Base-by-base conservation (phyloP, 2,329 filamentous ascomycete genomes). In the Colletotrichum acutatum region DNA sequence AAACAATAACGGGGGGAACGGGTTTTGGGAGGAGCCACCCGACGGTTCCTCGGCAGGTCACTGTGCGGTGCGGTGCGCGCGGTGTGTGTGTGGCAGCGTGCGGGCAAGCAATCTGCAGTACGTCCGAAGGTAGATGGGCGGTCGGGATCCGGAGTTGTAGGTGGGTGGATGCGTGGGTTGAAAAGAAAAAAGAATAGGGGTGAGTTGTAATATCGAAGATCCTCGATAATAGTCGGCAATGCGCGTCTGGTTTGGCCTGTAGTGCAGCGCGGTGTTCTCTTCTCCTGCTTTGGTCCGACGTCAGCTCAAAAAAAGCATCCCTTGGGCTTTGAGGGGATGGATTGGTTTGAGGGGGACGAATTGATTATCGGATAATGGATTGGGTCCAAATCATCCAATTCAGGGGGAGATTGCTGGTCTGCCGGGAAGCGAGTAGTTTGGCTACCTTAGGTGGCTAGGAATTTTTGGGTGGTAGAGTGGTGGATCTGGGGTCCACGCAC, bases 321-420 rank as follows among this genome's bases (percentile, higher is more conserved):
- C 26, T 66, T 70, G 54, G 64, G 65, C 30, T 42, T 34, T 56
- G 28, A 26, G 61, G 28, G 46, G 37, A 42, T 57, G 54, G 19
- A 19, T 42, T 19, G 57, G 58, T 63, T 28, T 26, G 59, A 53
- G 54, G 59, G 66, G 46, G 34, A 46, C 42, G 46, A 34, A 61
- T 70, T 49, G 66, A 66, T 49, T 72, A 71, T 70, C 66, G 32
- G 66, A 62, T 60, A 49, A n/a, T 22, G 19, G 42, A 49, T 72
- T 70, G 61, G 60, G 30, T 68, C 66, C 66, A 68, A 71, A 70
- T 72, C 71, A 72, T 68, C 70, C 66, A 68, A 71, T 72, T 72
- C 71, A 72, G 71, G 71, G 70, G 71, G 71, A 72, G 60, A 72
- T 72, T 72, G 68, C 68, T 72, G 56, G 66, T 65, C 63, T 70